Evolutionary conservation across 2,329 filamentous ascomycete genomes (phyloP), one percentile per base, ranked within the genome.

Genomic region (Colletotrichum spinosum): DNA sequence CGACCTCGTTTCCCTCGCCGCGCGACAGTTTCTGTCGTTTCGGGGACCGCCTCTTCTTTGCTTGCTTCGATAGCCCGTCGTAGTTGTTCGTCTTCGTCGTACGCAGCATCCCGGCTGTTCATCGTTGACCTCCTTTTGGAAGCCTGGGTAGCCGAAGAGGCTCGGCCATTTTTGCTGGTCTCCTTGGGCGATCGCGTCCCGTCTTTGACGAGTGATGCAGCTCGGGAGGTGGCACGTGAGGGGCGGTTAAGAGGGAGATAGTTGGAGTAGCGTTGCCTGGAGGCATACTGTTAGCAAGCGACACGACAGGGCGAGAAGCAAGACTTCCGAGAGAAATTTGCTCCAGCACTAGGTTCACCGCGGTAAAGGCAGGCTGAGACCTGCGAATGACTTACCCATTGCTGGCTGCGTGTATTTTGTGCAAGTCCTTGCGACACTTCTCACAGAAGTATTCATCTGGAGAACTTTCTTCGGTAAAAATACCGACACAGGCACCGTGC

Each of bases 391-490:
- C 92, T 83, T 86, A 98, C 96, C 94, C 94, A 83, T 94, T 96
- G 72, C 86, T 84, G 70, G 93, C 92, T 59, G 85, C 88, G 72
- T 89, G 90, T 69, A 97, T 90, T 75, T 90, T 93, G 83, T 99
- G 96, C 56, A 97, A 85, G 76, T 97, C 94, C 75, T 94, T 94
- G 70, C 92, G 90, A 80, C 96, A 99, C 77, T 93, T 88, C 80
- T 99, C 96, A 80, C 96, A 99, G 76, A 96, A 99, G 81, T 99
- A 99, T 78, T 98, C 94, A 59, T 98, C 95, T 9, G 96, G 96
- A 70, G 93, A 95, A 76, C 92, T 90, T 71, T 92, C 91, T 78
- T 97, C 95, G 71, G 96, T 96, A 82, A 97, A 94, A 74, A 99
- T 97, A 67, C 96, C 95, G 65, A 99, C 95, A 75, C 96, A 99